Base-by-base conservation (phyloP, 257 asterid species). In the Solanum sitiens region DNA sequence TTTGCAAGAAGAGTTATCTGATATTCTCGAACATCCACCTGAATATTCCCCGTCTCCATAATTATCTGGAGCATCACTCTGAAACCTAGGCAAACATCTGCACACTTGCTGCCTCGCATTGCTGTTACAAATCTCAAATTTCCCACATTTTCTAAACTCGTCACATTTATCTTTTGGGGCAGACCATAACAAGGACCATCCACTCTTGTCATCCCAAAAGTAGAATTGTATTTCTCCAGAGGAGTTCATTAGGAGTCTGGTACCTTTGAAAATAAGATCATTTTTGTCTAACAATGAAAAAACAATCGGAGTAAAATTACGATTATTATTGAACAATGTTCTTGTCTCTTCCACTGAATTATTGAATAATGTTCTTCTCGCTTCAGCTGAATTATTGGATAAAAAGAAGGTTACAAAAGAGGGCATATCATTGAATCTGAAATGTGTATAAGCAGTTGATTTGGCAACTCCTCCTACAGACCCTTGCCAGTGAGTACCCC, bases 211-310 rank as follows among this genome's bases (percentile, higher is more conserved):
- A 2, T 13, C 42, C 83, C 75, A 7, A 1, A 23, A 2, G 30
- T 87, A 90, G 59, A 53, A 90, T 37, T 90, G 91, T 88, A 93
- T 63, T 74, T 45, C 35, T 12, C 95, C 93, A 1, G 89, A 74
- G n/a, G 87, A 87, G 75, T 65, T 77, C 93, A 93, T 87, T 88
- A 89, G 16, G 32, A 91, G 27, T 89, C 90, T 84, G 5, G 82
- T 14, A 32, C n/a, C 14, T 35, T 73, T 0, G 27, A 73, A 72
- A 33, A 33, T 35, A 33, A 45, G 33, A 35, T 4, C 16, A 35
- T 8, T 32, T 71, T 35, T 35, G 80, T 16, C 47, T 35, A 18
- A 35, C 42, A 8, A 9, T 73, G 45, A 35, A 35, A 35, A 20
- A 35, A 35, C 47, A 35, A 37, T 73, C 14, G 16, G 47, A 35